These are phyloP conservation scores for Talaromyces verruculosus DNA, from an alignment of 2,329 filamentous ascomycete genomes.

Conservation along the genomic window DNA sequence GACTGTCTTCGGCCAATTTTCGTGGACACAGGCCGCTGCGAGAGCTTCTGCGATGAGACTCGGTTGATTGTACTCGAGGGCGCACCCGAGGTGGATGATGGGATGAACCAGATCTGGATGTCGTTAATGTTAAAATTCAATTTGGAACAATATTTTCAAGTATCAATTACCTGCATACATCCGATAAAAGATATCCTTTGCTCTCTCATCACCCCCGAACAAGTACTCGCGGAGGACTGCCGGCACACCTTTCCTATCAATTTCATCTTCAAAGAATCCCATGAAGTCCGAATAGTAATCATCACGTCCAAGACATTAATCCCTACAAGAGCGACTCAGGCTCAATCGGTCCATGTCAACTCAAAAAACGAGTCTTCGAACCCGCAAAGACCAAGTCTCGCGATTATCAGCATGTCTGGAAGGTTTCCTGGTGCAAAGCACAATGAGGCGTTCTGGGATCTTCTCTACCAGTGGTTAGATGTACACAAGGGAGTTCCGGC, in stretches of 20 bases:
- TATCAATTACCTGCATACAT: not conserved
- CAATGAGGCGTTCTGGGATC: no score
- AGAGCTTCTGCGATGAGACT: not conserved
- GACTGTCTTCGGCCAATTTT: not conserved
- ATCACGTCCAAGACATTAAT: not conserved
- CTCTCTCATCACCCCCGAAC: not conserved
- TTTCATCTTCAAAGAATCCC: not conserved
- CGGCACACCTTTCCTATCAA: not conserved
- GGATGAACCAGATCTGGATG: not conserved
- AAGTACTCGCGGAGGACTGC: not conserved
- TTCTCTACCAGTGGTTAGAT: no score
- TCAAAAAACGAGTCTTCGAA: not conserved
- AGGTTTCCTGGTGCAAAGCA: not conserved
- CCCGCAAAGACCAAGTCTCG: not conserved
- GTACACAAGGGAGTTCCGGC: no score
- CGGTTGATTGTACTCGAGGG: not conserved
- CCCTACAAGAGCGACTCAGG: not conserved
- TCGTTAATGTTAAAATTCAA: not conserved
- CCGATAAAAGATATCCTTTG: not conserved
- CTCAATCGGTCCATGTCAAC: not conserved
- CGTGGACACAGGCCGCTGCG: not conserved
- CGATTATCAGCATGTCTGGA: not conserved
- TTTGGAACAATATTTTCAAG: not conserved
- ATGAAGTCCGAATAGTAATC: not conserved
- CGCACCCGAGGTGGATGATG: not conserved